Conservation (phyloP, 139 green algal genomes). For the Coelastrella sp. region DNA sequence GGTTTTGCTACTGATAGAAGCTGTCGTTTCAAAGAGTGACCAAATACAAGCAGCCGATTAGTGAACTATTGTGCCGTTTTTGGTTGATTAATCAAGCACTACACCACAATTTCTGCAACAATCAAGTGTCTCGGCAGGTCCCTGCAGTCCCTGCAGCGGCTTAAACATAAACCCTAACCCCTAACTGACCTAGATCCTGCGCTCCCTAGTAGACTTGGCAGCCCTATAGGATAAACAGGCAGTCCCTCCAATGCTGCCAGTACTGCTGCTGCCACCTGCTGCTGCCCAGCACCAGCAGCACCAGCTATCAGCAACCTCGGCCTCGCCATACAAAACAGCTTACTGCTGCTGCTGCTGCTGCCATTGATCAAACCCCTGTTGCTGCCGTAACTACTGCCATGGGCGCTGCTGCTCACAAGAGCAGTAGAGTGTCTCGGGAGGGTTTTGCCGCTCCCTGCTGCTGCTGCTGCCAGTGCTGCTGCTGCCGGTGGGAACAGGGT, state of each 20-base stretch:
- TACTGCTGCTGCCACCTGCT: slow-evolving; percentile 80
- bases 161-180: too few species aligned
- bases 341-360: background rate
- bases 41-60: too few species aligned
- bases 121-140: too few species aligned
- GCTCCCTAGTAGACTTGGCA: slow-evolving; percentile 87
- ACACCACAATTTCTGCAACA: too few species aligned
- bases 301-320: slow-evolving; percentile 82
- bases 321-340: slow-evolving; percentile 55
- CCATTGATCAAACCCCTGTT: background rate
- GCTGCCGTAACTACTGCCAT: slow-evolving; percentile 26
- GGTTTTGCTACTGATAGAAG: too few species aligned
- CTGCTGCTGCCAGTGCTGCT: slow-evolving; percentile 60
- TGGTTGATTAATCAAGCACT: too few species aligned
- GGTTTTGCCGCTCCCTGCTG: background rate
- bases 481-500: slow-evolving; percentile 74
- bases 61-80: too few species aligned
- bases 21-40: too few species aligned
- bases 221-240: slow-evolving; percentile 82
- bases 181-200: slow-evolving; percentile 63
- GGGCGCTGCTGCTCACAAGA: background rate
- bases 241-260: slow-evolving; percentile 90
- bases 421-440: background rate
- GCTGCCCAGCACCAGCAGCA: slow-evolving; percentile 70
- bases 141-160: too few species aligned